Evolutionary conservation across 1,284 basidiomycete species (phyloP), one percentile per base, ranked within the genome.

Genomic region (Ganoderma resinaceum): DNA sequence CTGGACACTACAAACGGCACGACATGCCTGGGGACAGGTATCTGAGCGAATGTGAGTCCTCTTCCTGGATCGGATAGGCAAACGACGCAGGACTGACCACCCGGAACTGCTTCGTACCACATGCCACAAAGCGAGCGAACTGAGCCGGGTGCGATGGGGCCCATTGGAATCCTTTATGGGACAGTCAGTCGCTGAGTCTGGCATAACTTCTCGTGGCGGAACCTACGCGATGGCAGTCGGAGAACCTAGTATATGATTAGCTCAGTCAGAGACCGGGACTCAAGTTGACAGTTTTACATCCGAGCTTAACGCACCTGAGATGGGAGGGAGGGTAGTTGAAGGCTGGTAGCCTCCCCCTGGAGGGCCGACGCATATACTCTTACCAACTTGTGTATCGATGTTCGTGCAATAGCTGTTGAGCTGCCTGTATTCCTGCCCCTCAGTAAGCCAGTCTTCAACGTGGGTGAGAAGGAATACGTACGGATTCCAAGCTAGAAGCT

Each of bases 401-500:
- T 68, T 46, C 9, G 43, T 46, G n/a, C 43, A 46, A 8, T 46
- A 46, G 43, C 7, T 46, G 6, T 46, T 46, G 43, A 46, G 18
- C 11, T 46, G 43, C 43, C 43, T 46, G 18, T n/a, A n/a, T 46
- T 1, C 20, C 8, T 46, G 20, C 9, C 9, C 43, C 1, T 46
- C 7, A 46, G 20, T n/a, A 11, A 23, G 2, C 20, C 7, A 62
- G 1, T 35, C 33, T 29, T 60, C 18, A 46, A 9, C n/a, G 18
- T n/a, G 8, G n/a, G 9, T n/a, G 61, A n/a, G 23, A 38, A 29
- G 23, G 11, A 26, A 16, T 2, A 43, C 60, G 16, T 42, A 65
- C 63, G 67, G 67, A 42, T 68, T 68, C 67, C 67, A 68, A 7
- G 67, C 63, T 11, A 68, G 63, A 5, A 68, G 57, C 42, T 68